Base-by-base conservation (phyloP, 2,329 filamentous ascomycete genomes). In the Diplodia intermedia region DNA sequence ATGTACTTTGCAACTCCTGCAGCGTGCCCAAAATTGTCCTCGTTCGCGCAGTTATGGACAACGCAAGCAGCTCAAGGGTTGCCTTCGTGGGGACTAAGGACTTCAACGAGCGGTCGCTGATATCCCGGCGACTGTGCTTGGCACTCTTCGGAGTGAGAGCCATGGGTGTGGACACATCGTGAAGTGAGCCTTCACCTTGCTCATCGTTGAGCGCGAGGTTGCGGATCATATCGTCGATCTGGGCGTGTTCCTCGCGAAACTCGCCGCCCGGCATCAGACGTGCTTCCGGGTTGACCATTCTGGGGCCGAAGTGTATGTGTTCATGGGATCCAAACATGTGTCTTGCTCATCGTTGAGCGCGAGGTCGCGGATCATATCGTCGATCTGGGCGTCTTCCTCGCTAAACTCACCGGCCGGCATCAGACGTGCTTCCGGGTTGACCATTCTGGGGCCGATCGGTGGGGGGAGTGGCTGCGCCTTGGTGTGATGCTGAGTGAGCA, bases 191-290 rank as follows among this genome's bases (percentile, higher is more conserved):
- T 23, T 18, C 26, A 6, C 26, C 20, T 20, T 62, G 26, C 7
- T 62, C 57, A 4, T 36, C 14, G 18, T 52, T 18, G 11, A 2
- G 2, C n/a, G 11, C 31, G 3, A 63, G 43, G 23, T 52, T 20
- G 18, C 36, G 12, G 29, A 63, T 63, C 43, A 63, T 52, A 6
- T 20, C 60, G 11, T 52, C 40, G 12, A 63, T 63, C 20, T 63
- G 14, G 12, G 29, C 20, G 7, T 52, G 29, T 43, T 14, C 31
- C n/a, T 52, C 47, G 8, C n/a, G 29, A 14, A 52, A 63, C 7
- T 11, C 29, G 31, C 29, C 47, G 8, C 15, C n/a, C 1, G 31
- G 31, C 26, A 47, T 29, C 15, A n/a, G 11, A 2, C 14, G 47
- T 12, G 11, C 20, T 6, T 26, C 55, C 26, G 11, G 36, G n/a